phyloP scores from a whole-genome alignment of 768 basidiomycete genomes.

The Calvatia gigantea region DNA sequence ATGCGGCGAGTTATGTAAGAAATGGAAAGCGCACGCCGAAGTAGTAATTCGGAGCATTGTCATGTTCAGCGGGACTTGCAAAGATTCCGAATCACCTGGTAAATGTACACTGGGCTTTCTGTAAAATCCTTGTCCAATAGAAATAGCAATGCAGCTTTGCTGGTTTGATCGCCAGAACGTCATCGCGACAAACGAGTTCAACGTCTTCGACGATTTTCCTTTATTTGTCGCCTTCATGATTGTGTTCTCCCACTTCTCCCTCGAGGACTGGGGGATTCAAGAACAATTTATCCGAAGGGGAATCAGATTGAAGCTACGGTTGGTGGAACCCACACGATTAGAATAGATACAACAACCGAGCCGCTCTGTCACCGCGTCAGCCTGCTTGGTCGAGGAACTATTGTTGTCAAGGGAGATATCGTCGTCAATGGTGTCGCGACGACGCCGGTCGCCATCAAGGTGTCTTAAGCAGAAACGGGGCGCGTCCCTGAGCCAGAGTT shows the following conservation, averaged over 20 bases:
- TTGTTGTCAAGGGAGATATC: background rate
- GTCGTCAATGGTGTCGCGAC: background rate
- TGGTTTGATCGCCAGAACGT: background rate
- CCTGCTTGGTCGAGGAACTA: background rate
- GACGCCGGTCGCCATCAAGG: background rate
- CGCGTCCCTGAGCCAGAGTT: background rate
- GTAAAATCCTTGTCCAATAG: too few relatives aligned
- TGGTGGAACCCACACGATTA: background rate
- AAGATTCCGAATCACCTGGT: too few relatives aligned
- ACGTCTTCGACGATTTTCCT: background rate
- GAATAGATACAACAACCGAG: background rate
- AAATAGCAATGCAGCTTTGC: too few relatives aligned
- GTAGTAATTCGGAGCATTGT: background rate
- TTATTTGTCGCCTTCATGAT: background rate
- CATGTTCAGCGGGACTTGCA: constrained; percentile 6
- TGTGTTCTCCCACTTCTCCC: background rate
- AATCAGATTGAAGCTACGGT: background rate
- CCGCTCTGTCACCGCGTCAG: background rate
- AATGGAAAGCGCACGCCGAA: background rate
- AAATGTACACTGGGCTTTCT: too few relatives aligned
- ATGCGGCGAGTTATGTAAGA: background rate
- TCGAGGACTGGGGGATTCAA: background rate
- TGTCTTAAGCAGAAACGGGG: background rate
- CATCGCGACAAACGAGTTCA: background rate
- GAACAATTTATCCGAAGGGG: background rate